These are phyloP conservation scores for Agrocybe pediades DNA, from an alignment of 768 basidiomycete genomes.

Conservation along the genomic window DNA sequence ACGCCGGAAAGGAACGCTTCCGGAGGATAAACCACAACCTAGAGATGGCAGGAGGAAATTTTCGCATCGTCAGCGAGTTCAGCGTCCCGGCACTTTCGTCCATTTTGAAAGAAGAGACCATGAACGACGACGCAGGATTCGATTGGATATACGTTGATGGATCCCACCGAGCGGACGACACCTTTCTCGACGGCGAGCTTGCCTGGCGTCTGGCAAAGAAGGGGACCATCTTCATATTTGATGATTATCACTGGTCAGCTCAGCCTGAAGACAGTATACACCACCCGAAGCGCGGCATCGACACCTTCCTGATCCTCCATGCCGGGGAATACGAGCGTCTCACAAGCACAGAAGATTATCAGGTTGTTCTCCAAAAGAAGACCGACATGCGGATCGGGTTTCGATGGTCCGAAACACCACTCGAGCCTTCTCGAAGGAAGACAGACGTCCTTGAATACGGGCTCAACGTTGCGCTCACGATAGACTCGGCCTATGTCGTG, in stretches of 20 bases:
- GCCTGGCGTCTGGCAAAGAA: slow-evolving; percentile 55
- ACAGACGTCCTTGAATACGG: slow-evolving; percentile 40
- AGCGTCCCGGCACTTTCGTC: slow-evolving; percentile 52
- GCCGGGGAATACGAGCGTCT: slow-evolving; percentile 46
- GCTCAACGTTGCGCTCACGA: slow-evolving; percentile 46
- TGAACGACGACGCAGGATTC: slow-evolving; percentile 38
- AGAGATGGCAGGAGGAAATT: slow-evolving; percentile 39
- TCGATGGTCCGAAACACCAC: slow-evolving; percentile 25
- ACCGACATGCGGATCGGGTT: slow-evolving; percentile 57
- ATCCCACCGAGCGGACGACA: slow-evolving; percentile 61
- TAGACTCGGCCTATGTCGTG: slow-evolving; percentile 47
- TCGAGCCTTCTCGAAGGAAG: background rate
- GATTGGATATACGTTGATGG: slow-evolving; percentile 65
- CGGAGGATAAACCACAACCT: slow-evolving; percentile 50
- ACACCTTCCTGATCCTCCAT: slow-evolving; percentile 55
- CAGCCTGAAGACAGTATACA: slow-evolving; percentile 49
- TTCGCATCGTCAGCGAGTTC: slow-evolving; percentile 51
- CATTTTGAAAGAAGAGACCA: slow-evolving; percentile 48
- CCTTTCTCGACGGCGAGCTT: slow-evolving; percentile 60
- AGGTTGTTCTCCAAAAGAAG: slow-evolving; percentile 54
- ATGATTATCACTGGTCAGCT: slow-evolving; percentile 57
- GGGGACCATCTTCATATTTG: slow-evolving; percentile 55
- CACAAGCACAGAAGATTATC: slow-evolving; percentile 39
- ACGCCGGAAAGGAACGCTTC: slow-evolving; percentile 47
- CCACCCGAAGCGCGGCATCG: slow-evolving; percentile 59